These are phyloP conservation scores for Balamuthia mandrillaris DNA, from an alignment of 208 protist species.

Conservation along the genomic window DNA sequence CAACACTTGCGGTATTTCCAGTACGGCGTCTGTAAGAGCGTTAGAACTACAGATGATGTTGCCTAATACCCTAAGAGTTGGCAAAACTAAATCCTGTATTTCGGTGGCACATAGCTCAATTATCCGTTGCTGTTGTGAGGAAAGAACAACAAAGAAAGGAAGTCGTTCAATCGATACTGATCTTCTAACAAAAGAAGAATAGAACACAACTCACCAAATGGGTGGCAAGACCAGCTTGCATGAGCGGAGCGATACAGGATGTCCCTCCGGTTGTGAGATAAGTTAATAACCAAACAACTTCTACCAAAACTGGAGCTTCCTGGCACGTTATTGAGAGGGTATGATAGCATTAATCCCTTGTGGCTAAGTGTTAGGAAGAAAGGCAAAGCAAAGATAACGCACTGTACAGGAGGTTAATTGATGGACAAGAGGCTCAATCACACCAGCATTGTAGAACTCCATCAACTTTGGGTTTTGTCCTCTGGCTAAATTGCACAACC, in stretches of 20 bases:
- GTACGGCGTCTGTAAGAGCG: not conserved
- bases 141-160: too few relatives aligned
- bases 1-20: not conserved
- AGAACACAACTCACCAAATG: not conserved
- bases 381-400: not conserved
- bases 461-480: not conserved
- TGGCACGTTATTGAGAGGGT: not conserved
- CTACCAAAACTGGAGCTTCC: not conserved
- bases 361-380: not conserved
- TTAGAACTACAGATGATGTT: not conserved
- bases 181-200: not conserved
- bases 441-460: not conserved
- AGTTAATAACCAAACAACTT: too few relatives aligned
- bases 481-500: not conserved
- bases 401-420: not conserved
- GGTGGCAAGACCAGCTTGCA: too few relatives aligned
- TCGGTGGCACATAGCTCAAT: not conserved
- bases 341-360: not conserved
- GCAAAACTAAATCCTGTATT: not conserved
- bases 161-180: too few relatives aligned
- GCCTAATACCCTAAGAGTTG: not conserved
- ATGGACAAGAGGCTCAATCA: not conserved
- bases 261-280: too few relatives aligned
- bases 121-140: not conserved
- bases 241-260: too few relatives aligned